Percentiles rank a stretch among this genome's conserved stretches.
phyloP scores from a whole-genome alignment of 2,329 filamentous ascomycete species.

The Ustulina deusta region DNA sequence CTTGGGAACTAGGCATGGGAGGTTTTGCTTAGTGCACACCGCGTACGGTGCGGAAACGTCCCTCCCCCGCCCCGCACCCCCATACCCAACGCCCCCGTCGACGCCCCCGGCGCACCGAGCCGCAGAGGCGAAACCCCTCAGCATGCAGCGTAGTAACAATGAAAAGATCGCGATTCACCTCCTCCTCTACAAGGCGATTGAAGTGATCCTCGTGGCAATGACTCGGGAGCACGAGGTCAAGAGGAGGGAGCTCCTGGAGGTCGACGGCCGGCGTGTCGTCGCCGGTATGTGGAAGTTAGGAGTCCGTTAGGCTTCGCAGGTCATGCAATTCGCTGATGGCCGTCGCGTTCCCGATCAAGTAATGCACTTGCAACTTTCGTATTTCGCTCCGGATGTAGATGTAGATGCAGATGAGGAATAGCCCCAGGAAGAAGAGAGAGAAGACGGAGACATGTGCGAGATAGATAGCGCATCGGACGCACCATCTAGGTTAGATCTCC shows the following conservation, averaged over 20 bases:
- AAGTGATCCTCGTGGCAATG: constrained; percentile 71
- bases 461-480: constrained; percentile 43
- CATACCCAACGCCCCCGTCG: no score
- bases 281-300: constrained; percentile 73
- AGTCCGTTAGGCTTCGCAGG: constrained; percentile 67
- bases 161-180: constrained; percentile 62
- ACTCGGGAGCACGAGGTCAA: constrained; percentile 70
- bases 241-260: constrained; percentile 67
- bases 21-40: constrained; percentile 45
- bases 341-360: constrained; percentile 68
- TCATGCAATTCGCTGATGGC: constrained; percentile 67
- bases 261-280: constrained; percentile 74
- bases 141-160: constrained; percentile 75
- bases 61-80: constrained; percentile 50
- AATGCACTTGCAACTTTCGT: constrained; percentile 57
- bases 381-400: constrained; percentile 7
- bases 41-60: constrained; percentile 66
- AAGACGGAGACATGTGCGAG: constrained; percentile 46
- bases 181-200: constrained; percentile 55
- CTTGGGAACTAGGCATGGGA: neutral
- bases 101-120: constrained; percentile 42
- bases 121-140: constrained; percentile 59
- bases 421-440: no score
- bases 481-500: constrained; percentile 24
- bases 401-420: neutral